A percentile compares a stretch with the other conserved stretches of the same genome.
Evolutionary conservation across 331 rosid genomes (phyloP).

Genomic region (Pyrus hybrid): DNA sequence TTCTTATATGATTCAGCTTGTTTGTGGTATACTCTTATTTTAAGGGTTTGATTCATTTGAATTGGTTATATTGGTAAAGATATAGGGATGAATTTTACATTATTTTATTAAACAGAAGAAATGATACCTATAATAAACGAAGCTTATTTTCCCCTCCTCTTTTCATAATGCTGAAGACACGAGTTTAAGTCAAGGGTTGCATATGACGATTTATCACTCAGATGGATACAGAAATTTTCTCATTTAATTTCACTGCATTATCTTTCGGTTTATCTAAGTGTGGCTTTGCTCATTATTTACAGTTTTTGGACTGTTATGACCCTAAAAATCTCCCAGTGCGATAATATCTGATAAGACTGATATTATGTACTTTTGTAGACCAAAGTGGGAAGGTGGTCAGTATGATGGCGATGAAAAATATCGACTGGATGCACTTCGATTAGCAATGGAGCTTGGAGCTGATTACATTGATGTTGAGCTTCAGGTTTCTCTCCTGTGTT

Average conservation of each 20-base stretch:
- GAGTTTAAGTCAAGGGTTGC: too few relatives aligned
- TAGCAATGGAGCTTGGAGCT: conserved; percentile 84
- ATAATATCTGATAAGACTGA: not conserved
- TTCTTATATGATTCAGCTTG: not conserved
- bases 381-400: conserved; percentile 87
- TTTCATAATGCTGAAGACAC: too few relatives aligned
- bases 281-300: not conserved
- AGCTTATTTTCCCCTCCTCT: too few relatives aligned
- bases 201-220: too few relatives aligned
- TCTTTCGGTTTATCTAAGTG: not conserved
- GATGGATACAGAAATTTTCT: too few relatives aligned
- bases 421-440: conserved; percentile 57
- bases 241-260: not conserved
- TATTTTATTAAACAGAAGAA: too few relatives aligned
- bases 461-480: conserved; percentile 86
- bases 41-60: too few relatives aligned
- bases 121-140: too few relatives aligned
- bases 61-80: not conserved
- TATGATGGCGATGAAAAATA: conserved; percentile 78
- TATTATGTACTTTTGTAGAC: conserved; percentile 34
- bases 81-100: too few relatives aligned
- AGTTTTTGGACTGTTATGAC: not conserved
- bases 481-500: conserved; percentile 40
- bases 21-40: not conserved
- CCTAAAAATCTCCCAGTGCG: not conserved